These are phyloP conservation scores for Penicillium sp. DNA, from an alignment of 2,329 filamentous ascomycete species.

Conservation along the genomic window DNA sequence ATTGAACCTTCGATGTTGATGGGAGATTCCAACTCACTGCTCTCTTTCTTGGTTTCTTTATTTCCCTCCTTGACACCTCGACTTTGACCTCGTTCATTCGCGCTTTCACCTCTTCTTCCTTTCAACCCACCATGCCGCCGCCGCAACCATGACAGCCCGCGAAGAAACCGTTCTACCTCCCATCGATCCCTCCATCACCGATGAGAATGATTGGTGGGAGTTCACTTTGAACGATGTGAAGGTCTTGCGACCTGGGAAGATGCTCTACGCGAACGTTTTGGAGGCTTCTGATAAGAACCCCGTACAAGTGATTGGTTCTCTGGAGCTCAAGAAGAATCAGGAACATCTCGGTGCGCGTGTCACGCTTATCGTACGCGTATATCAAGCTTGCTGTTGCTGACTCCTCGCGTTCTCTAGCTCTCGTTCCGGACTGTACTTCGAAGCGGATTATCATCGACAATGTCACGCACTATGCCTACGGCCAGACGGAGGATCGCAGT, in stretches of 20 bases:
- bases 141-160: conserved; percentile 41
- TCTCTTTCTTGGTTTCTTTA: conserved; percentile 1
- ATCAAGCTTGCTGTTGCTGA: conserved; percentile 8
- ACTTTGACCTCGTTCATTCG: not conserved
- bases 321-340: conserved; percentile 45
- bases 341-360: conserved; percentile 37
- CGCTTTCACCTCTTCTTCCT: not conserved
- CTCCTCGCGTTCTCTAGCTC: conserved; percentile 24
- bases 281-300: conserved; percentile 52
- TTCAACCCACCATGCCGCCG: conserved; percentile 31
- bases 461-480: conserved; percentile 48
- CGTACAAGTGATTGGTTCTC: conserved; percentile 51
- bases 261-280: conserved; percentile 51
- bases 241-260: conserved; percentile 47
- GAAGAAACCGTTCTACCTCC: conserved; percentile 44
- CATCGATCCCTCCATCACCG: conserved; percentile 41
- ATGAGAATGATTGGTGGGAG: conserved; percentile 56
- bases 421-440: conserved; percentile 37
- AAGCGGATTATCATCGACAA: conserved; percentile 46
- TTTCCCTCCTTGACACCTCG: not conserved
- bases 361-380: conserved; percentile 11
- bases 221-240: conserved; percentile 54
- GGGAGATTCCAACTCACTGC: conserved; percentile 10
- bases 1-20: conserved; percentile 9
- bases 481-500: conserved; percentile 51